phyloP scores from a whole-genome alignment of 345 rosid genomes.

The Eucalyptus regnans region DNA sequence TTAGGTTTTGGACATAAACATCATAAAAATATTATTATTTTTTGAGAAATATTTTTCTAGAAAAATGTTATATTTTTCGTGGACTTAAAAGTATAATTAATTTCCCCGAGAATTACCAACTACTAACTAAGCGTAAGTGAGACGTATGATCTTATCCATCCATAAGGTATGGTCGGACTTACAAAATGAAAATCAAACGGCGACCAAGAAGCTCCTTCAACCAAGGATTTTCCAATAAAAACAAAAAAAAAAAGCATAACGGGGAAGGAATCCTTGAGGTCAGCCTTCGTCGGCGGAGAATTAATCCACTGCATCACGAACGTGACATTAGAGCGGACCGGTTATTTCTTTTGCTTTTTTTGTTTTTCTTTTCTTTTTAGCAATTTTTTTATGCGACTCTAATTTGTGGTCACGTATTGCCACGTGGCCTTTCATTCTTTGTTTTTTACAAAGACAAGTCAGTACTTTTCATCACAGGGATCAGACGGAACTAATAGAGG shows the following conservation, averaged over 20 bases:
- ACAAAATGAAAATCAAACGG: background rate
- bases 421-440: no score
- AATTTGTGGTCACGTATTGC: no score
- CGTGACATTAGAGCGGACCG: background rate
- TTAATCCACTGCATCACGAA: background rate
- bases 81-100: background rate
- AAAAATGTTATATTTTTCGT: no score
- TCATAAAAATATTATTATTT: background rate
- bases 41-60: no score
- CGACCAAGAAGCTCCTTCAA: background rate
- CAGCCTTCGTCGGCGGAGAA: background rate
- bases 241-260: background rate
- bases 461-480: no score
- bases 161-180: background rate
- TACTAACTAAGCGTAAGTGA: background rate
- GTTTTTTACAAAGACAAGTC: no score
- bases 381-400: background rate
- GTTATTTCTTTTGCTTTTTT: background rate
- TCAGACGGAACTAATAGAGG: no score
- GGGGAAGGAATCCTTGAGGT: background rate
- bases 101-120: background rate
- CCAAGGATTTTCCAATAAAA: background rate
- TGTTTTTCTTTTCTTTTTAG: background rate
- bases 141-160: background rate
- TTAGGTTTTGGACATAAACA: no score